phyloP scores from a whole-genome alignment of 495 filamentous ascomycete species.

The Penicillium waksmanii region DNA sequence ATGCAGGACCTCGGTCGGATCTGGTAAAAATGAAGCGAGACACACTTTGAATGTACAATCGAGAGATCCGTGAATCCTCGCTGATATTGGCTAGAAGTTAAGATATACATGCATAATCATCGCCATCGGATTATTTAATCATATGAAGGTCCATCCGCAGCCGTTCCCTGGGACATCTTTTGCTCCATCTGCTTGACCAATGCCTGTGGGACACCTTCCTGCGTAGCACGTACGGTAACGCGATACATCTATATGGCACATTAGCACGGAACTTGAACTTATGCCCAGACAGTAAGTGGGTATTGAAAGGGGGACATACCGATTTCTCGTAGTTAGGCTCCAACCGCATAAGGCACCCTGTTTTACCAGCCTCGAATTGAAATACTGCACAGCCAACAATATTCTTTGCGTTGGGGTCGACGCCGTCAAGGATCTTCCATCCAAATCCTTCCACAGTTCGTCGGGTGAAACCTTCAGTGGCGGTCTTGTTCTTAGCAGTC shows the following conservation, averaged over 20 bases:
- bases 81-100: conserved; percentile 27
- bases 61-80: conserved; percentile 21
- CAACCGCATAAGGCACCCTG: conserved; percentile 87
- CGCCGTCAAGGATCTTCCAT: conserved; percentile 82
- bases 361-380: conserved; percentile 83
- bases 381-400: conserved; percentile 94
- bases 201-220: conserved; percentile 81
- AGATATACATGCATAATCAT: conserved; percentile 32
- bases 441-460: conserved; percentile 76
- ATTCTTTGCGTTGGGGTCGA: conserved; percentile 90
- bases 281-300: too few species aligned
- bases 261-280: conserved; percentile 7
- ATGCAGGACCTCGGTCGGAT: too few species aligned
- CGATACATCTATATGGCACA: conserved; percentile 77
- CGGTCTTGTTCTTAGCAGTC: conserved; percentile 53
- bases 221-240: conserved; percentile 90
- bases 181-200: conserved; percentile 87
- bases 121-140: conserved; percentile 17
- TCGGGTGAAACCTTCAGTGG: conserved; percentile 60
- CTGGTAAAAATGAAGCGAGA: too few species aligned
- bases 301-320: conserved; percentile 50
- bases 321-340: conserved; percentile 93
- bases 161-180: conserved; percentile 61
- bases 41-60: conserved; percentile 15
- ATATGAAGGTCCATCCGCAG: conserved; percentile 9